A percentile compares a stretch with the other conserved stretches of the same genome.
Conservation (phyloP, 1,284 basidiomycete genomes). For the Papiliotrema terrestris region DNA sequence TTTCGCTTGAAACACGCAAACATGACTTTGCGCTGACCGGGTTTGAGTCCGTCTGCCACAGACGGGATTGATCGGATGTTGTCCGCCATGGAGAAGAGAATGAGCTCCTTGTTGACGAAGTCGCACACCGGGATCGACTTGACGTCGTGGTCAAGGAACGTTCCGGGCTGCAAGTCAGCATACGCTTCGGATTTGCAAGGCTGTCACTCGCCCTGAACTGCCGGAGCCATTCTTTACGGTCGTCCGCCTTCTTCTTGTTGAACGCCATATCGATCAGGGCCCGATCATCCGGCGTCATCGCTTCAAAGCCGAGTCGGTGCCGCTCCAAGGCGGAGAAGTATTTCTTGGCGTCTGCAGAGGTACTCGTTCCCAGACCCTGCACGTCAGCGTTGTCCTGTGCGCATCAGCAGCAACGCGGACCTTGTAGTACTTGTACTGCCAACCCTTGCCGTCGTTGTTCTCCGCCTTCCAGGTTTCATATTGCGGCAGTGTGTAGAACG, state of each 20-base stretch:
- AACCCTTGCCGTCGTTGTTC: conserved; percentile 75
- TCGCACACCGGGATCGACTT: conserved; percentile 84
- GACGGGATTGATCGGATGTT: conserved; percentile 95
- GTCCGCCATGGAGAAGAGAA: conserved; percentile 99
- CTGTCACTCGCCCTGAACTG: conserved; percentile 82
- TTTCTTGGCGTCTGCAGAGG: conserved; percentile 79
- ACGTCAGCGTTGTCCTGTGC: background rate
- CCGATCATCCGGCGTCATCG: conserved; percentile 75
- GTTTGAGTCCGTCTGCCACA: conserved; percentile 91
- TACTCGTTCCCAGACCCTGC: conserved; percentile 93
- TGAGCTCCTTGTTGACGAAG: conserved; percentile 98
- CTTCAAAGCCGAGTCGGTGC: conserved; percentile 89
- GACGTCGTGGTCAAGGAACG: conserved; percentile 85
- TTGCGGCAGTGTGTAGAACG: conserved; percentile 98
- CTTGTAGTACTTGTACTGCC: conserved; percentile 97
- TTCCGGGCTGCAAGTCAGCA: conserved; percentile 67
- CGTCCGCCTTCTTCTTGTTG: conserved; percentile 99
- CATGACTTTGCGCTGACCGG: conserved; percentile 97
- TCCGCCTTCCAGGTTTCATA: conserved; percentile 88
- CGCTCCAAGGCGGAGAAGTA: conserved; percentile 92
- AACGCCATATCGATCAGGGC: conserved; percentile 96
- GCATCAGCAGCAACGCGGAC: conserved; percentile 48
- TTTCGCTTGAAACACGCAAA: conserved; percentile 96
- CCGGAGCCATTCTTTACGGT: conserved; percentile 97
- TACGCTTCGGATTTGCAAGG: too few relatives aligned